Conservation (phyloP, 2,329 filamentous ascomycete species). For the Ophiostoma australiae region DNA sequence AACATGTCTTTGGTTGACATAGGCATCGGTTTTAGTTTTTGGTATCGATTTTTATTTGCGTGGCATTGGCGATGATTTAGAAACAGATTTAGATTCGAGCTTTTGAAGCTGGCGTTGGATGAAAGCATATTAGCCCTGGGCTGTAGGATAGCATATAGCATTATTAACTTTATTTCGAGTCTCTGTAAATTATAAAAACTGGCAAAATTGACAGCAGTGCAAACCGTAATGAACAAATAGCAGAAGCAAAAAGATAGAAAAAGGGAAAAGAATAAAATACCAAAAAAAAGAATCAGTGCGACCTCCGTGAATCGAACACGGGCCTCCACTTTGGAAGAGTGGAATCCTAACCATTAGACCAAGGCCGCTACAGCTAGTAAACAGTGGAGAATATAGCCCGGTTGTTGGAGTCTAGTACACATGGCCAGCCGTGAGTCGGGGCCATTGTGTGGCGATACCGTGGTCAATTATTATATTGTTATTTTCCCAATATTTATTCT, state of each 20-base stretch:
- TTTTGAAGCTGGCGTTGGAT: neutral
- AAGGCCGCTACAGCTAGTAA: conserved; percentile 3
- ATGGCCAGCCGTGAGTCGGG: neutral
- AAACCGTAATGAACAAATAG: neutral
- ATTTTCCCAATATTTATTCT: neutral
- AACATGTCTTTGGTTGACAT: neutral
- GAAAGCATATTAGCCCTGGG: neutral
- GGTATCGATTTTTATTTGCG: too few species aligned
- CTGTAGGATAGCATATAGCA: neutral
- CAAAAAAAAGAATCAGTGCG: conserved; percentile 14
- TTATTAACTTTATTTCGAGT: neutral
- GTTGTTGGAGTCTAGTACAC: neutral
- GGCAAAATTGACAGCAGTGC: too few species aligned
- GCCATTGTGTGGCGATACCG: too few species aligned
- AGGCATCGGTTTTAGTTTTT: neutral
- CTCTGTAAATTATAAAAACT: neutral
- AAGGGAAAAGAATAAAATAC: neutral
- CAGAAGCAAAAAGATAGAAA: neutral
- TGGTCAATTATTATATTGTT: neutral
- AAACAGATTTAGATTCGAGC: too few species aligned
- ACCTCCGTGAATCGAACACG: conserved; percentile 26
- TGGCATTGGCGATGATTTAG: neutral
- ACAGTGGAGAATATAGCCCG: neutral
- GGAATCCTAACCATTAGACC: conserved; percentile 26
- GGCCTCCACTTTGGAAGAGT: conserved; percentile 24